phyloP scores from a whole-genome alignment of 305 asterid genomes.

The Fraxinus nigra region DNA sequence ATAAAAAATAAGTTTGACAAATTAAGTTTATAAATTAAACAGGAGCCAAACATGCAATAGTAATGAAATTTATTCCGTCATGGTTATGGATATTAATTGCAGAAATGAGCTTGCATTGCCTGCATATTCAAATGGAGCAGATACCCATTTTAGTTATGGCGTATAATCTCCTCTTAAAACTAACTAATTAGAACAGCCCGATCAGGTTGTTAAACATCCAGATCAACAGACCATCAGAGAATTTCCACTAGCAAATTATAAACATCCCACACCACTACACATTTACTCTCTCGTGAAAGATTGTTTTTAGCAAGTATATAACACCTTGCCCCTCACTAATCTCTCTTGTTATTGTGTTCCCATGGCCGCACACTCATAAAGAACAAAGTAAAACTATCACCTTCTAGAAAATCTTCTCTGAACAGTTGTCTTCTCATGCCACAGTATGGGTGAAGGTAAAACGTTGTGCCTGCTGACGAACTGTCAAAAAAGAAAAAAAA shows the following conservation, averaged over 20 bases:
- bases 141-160: neutral
- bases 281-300: conserved; percentile 2
- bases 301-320: neutral
- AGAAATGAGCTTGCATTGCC: neutral
- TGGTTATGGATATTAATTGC: neutral
- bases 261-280: neutral
- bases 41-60: neutral
- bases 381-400: conserved; percentile 27
- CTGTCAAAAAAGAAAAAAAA: conserved; percentile 24
- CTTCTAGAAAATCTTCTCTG: conserved; percentile 28
- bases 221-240: neutral
- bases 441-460: conserved; percentile 33
- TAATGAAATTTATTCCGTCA: conserved; percentile 5
- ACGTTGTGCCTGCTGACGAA: conserved; percentile 28
- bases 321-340: neutral
- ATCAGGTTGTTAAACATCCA: neutral
- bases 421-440: conserved; percentile 41
- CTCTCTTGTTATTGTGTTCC: neutral
- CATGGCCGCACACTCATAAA: neutral
- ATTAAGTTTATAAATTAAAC: too few species aligned
- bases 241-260: neutral
- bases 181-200: neutral
- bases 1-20: neutral
- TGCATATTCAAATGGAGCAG: neutral
- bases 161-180: neutral